These are phyloP conservation scores for Lactuca sativa DNA, from an alignment of 129 eudicot genomes.

Conservation along the genomic window DNA sequence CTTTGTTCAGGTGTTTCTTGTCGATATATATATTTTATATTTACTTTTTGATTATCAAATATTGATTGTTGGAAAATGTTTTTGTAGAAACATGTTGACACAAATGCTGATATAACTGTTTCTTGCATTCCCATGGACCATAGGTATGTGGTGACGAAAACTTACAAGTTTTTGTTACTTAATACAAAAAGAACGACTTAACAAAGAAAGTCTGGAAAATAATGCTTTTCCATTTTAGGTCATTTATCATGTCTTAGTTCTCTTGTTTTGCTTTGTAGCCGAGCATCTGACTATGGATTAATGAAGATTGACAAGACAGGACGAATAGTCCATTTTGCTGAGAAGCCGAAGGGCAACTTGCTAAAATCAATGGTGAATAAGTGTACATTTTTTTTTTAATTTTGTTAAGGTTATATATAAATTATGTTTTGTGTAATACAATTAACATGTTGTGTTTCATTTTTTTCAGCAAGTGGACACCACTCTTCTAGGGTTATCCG, in stretches of 20 bases:
- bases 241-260: background rate
- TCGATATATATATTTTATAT: background rate
- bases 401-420: no score
- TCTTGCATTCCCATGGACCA: slow-evolving; percentile 95
- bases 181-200: background rate
- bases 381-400: background rate
- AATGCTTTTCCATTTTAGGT: background rate
- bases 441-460: background rate
- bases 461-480: slow-evolving; percentile 84
- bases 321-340: slow-evolving; percentile 65
- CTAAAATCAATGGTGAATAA: slow-evolving; percentile 65
- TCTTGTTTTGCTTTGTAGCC: slow-evolving; percentile 41
- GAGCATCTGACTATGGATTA: slow-evolving; percentile 81
- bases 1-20: slow-evolving; percentile 64
- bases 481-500: slow-evolving; percentile 70
- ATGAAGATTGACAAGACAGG: slow-evolving; percentile 77
- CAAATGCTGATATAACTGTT: slow-evolving; percentile 85
- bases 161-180: background rate
- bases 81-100: slow-evolving; percentile 74
- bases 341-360: slow-evolving; percentile 79
- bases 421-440: background rate
- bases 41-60: background rate
- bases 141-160: slow-evolving; percentile 40
- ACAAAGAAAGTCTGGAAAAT: background rate
- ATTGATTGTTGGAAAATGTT: slow-evolving; percentile 8